A percentile compares a stretch with the other conserved stretches of the same genome.
phyloP scores from a whole-genome alignment of 306 rosid species.

The Delonix regia region DNA sequence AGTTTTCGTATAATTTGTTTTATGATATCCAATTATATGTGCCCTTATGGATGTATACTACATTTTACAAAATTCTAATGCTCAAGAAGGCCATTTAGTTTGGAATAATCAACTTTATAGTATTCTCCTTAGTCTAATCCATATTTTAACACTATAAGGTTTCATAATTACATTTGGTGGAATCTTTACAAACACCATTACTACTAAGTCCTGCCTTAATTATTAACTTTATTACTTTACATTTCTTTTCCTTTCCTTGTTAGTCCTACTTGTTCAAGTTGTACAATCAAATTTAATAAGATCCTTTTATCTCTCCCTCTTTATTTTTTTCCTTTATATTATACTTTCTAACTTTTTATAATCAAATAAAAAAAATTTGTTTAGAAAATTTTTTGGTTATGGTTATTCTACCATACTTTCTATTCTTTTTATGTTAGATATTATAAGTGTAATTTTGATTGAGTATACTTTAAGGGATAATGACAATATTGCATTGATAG shows the following conservation, averaged over 20 bases:
- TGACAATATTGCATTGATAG: too few species aligned
- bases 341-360: too few species aligned
- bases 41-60: too few species aligned
- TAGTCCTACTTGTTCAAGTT: not conserved
- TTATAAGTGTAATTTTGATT: too few species aligned
- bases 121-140: not conserved
- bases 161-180: not conserved
- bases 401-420: too few species aligned
- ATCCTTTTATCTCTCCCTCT: not conserved
- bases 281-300: not conserved
- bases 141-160: not conserved
- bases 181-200: not conserved
- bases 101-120: conserved; percentile 10
- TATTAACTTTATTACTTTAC: not conserved
- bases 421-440: too few species aligned
- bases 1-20: too few species aligned
- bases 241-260: not conserved
- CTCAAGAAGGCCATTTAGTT: not conserved
- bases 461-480: too few species aligned
- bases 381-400: too few species aligned
- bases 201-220: not conserved
- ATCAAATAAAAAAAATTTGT: too few species aligned
- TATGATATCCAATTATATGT: too few species aligned
- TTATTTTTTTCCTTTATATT: not conserved
- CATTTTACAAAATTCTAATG: not conserved